Percentiles rank a stretch among this genome's conserved stretches.
These are phyloP conservation scores for Escallonia rubra DNA, from an alignment of 129 eudicot genomes.

Conservation along the genomic window DNA sequence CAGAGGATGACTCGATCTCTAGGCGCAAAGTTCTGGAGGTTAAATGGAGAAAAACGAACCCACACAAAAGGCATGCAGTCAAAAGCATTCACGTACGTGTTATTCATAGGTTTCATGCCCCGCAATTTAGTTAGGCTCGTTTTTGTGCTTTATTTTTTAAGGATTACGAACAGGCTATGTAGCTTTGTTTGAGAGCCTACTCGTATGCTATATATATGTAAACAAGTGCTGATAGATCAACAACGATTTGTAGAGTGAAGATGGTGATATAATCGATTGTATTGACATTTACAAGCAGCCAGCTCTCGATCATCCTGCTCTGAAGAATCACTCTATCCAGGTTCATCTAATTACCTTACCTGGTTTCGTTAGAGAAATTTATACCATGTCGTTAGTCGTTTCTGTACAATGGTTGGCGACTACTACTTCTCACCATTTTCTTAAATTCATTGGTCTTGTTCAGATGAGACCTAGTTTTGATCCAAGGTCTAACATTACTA, in stretches of 20 bases:
- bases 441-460: background rate
- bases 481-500: constrained; percentile 1
- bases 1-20: too few species aligned
- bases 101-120: background rate
- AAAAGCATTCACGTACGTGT: constrained; percentile 1
- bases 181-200: too few species aligned
- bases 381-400: too few species aligned
- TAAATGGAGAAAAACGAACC: background rate
- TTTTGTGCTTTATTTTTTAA: too few species aligned
- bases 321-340: constrained; percentile 57
- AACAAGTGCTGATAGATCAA: background rate
- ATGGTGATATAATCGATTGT: constrained; percentile 56
- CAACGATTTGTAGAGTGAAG: constrained; percentile 30
- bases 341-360: constrained; percentile 3
- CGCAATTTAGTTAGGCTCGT: too few species aligned
- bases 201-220: too few species aligned
- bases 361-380: too few species aligned
- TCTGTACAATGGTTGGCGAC: too few species aligned
- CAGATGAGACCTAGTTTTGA: constrained; percentile 43
- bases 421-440: too few species aligned
- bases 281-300: constrained; percentile 53
- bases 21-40: background rate
- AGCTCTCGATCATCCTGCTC: constrained; percentile 51
- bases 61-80: background rate
- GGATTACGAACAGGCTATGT: too few species aligned